Evolutionary conservation across 2,329 filamentous ascomycete genomes (phyloP).

Genomic region (Sporothrix sp.): DNA sequence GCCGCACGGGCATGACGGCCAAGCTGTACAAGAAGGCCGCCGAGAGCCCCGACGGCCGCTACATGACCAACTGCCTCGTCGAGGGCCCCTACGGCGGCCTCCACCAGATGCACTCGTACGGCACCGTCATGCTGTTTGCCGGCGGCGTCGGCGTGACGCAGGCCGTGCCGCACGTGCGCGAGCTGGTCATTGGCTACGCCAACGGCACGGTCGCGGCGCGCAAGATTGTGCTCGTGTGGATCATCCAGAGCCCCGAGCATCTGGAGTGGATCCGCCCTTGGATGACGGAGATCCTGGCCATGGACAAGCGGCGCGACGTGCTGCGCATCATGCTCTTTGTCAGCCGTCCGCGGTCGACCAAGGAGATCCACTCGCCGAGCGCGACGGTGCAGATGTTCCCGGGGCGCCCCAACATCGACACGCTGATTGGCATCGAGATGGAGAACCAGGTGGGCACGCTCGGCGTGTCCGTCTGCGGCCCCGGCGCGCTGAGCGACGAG

Average conservation of each 20-base stretch:
- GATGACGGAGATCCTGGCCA: slow-evolving; percentile 71
- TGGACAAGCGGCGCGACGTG: slow-evolving; percentile 64
- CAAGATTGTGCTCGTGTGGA: slow-evolving; percentile 67
- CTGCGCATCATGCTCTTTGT: slow-evolving; percentile 72
- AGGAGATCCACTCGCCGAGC: slow-evolving; percentile 70
- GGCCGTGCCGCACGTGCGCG: slow-evolving; percentile 63
- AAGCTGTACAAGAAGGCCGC: slow-evolving; percentile 59
- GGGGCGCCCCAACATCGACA: slow-evolving; percentile 64
- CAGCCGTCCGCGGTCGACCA: slow-evolving; percentile 62
- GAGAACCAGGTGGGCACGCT: slow-evolving; percentile 64
- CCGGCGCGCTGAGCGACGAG: slow-evolving; percentile 64
- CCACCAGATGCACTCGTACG: slow-evolving; percentile 63
- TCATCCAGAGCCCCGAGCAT: slow-evolving; percentile 69
- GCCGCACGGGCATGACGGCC: slow-evolving; percentile 63
- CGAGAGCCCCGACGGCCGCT: slow-evolving; percentile 48
- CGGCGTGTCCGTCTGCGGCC: slow-evolving; percentile 65
- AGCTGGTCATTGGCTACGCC: slow-evolving; percentile 58
- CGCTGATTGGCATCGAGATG: slow-evolving; percentile 62
- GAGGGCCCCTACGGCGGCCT: slow-evolving; percentile 71
- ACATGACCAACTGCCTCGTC: slow-evolving; percentile 55
- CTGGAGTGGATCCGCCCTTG: slow-evolving; percentile 75
- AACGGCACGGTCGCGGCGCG: slow-evolving; percentile 61
- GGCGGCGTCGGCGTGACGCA: slow-evolving; percentile 76
- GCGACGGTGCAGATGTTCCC: slow-evolving; percentile 79
- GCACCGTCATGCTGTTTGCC: slow-evolving; percentile 68